Conservation (phyloP, 2,329 filamentous ascomycete genomes). For the Xylaria arbuscula region DNA sequence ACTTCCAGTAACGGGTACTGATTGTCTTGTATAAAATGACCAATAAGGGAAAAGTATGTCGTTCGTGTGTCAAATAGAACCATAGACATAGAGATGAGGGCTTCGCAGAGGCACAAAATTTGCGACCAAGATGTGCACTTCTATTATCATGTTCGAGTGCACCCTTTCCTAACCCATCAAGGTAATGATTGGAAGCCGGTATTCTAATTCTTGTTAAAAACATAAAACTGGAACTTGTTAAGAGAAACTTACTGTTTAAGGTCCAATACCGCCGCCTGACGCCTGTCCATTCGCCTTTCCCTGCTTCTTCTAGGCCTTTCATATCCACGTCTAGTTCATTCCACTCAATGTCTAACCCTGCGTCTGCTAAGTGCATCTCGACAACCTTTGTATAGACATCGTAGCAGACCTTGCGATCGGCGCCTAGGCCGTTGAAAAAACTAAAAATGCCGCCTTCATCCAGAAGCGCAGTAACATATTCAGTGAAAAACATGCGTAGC, state of each 20-base stretch:
- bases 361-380: conserved; percentile 90
- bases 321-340: conserved; percentile 79
- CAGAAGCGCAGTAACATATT: conserved; percentile 84
- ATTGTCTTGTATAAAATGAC: conserved; percentile 23
- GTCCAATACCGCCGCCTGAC: conserved; percentile 92
- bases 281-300: conserved; percentile 85
- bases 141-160: background rate
- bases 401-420: conserved; percentile 91
- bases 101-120: conserved; percentile 23
- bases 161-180: conserved; percentile 69
- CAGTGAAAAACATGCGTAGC: conserved; percentile 86
- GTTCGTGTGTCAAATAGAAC: conserved; percentile 37
- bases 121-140: conserved; percentile 26
- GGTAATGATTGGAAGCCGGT: conserved; percentile 78
- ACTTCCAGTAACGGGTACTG: conserved; percentile 59
- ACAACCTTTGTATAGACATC: conserved; percentile 95
- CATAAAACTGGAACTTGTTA: conserved; percentile 17
- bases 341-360: conserved; percentile 91
- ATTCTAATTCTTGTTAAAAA: conserved; percentile 60
- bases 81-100: conserved; percentile 36
- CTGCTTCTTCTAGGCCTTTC: conserved; percentile 70
- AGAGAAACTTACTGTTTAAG: conserved; percentile 69
- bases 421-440: conserved; percentile 91
- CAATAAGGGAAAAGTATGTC: conserved; percentile 27
- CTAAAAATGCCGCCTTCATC: conserved; percentile 79